These are phyloP conservation scores for Pyrrhoderma lamaoense DNA, from an alignment of 1,284 basidiomycete genomes.

Conservation along the genomic window DNA sequence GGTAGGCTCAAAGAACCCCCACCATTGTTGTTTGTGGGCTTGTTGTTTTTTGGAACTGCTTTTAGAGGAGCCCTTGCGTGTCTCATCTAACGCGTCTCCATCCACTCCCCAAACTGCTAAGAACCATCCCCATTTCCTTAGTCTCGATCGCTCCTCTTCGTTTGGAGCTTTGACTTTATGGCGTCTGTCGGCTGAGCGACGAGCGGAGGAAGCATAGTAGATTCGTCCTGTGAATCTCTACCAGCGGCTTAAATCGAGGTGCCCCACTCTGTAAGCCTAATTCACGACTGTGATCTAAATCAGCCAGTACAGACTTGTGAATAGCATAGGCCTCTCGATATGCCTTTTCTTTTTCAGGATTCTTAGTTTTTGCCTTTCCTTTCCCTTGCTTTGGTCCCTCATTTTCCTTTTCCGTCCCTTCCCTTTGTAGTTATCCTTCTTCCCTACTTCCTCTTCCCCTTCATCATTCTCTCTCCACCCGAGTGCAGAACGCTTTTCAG, in stretches of 20 bases:
- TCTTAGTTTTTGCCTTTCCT: slow-evolving; percentile 1
- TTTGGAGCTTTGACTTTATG: slow-evolving; percentile 32
- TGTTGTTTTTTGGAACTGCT: slow-evolving; percentile 5
- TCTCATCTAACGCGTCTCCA: neutral
- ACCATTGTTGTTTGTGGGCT: slow-evolving; percentile 39
- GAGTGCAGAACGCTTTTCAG: slow-evolving; percentile 30
- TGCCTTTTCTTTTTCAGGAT: neutral
- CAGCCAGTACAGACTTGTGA: slow-evolving; percentile 27
- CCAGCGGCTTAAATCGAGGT: slow-evolving; percentile 30
- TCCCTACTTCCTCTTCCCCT: slow-evolving; percentile 22
- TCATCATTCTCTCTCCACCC: slow-evolving; percentile 26
- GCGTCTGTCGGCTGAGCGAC: slow-evolving; percentile 22
- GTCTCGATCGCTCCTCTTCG: slow-evolving; percentile 37
- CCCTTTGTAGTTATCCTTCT: slow-evolving; percentile 19
- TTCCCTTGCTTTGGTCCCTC: neutral
- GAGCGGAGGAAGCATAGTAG: slow-evolving; percentile 30
- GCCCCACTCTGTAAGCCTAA: slow-evolving; percentile 23
- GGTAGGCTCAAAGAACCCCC: slow-evolving; percentile 59
- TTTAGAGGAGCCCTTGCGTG: neutral
- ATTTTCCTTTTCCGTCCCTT: neutral
- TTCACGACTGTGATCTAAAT: slow-evolving; percentile 28
- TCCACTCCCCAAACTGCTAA: slow-evolving; percentile 66
- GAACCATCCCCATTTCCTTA: slow-evolving; percentile 65
- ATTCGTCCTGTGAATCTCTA: slow-evolving; percentile 32
- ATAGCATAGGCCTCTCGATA: slow-evolving; percentile 4